These are phyloP conservation scores for Penicillium sp. DNA, from an alignment of 2,329 filamentous ascomycete species.

Conservation along the genomic window DNA sequence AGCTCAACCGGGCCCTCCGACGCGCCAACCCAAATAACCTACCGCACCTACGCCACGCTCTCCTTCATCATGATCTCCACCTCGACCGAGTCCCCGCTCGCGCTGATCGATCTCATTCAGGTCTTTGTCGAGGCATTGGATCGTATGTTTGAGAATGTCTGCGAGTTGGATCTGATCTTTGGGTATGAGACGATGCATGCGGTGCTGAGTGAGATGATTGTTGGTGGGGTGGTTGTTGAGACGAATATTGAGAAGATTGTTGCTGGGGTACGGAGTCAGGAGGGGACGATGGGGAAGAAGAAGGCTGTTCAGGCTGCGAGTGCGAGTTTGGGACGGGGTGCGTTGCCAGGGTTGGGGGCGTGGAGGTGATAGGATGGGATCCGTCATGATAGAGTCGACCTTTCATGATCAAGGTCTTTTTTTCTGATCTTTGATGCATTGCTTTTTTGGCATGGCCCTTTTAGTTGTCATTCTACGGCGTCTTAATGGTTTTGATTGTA, in stretches of 20 bases:
- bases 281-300: slow-evolving; percentile 51
- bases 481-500: slow-evolving; percentile 13
- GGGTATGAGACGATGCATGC: slow-evolving; percentile 98
- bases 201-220: slow-evolving; percentile 89
- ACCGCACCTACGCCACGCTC: slow-evolving; percentile 96
- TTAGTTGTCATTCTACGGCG: slow-evolving; percentile 13
- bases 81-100: slow-evolving; percentile 92
- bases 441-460: slow-evolving; percentile 7
- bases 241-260: slow-evolving; percentile 89
- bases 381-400: neutral
- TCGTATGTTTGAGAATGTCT: slow-evolving; percentile 96
- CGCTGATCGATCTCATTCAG: slow-evolving; percentile 94
- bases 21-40: slow-evolving; percentile 92
- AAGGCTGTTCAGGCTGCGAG: slow-evolving; percentile 52
- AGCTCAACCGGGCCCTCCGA: slow-evolving; percentile 72
- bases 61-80: slow-evolving; percentile 99
- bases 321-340: slow-evolving; percentile 44
- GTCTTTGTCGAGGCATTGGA: slow-evolving; percentile 97
- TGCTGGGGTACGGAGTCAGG: slow-evolving; percentile 71
- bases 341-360: slow-evolving; percentile 47
- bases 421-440: neutral
- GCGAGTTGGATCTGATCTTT: slow-evolving; percentile 97
- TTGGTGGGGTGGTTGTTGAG: slow-evolving; percentile 92
- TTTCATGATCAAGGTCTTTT: slow-evolving; percentile 10
- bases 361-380: slow-evolving; percentile 41